Conservation (phyloP, 495 filamentous ascomycete species). For the Lentithecium fluviatile region DNA sequence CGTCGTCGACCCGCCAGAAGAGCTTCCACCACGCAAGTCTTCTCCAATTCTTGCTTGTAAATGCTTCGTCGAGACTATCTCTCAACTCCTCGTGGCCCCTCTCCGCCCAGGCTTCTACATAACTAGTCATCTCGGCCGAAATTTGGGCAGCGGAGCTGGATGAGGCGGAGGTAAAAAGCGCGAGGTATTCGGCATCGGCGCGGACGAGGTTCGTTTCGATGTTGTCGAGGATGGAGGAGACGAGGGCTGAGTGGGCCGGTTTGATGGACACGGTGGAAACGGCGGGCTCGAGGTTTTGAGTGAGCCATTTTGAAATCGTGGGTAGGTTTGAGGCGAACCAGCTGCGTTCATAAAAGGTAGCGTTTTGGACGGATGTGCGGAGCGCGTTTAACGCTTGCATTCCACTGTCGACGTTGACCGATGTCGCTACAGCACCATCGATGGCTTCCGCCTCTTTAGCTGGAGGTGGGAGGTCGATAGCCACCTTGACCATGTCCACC, state of each 20-base stretch:
- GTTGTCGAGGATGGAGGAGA: constrained; percentile 63
- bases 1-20: constrained; percentile 90
- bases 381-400: constrained; percentile 62
- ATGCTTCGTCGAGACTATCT: constrained; percentile 70
- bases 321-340: constrained; percentile 73
- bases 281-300: constrained; percentile 42
- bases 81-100: constrained; percentile 79
- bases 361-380: constrained; percentile 65
- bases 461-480: constrained; percentile 52
- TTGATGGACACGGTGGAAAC: constrained; percentile 52
- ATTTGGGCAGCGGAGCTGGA: constrained; percentile 45
- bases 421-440: constrained; percentile 36
- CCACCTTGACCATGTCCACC: constrained; percentile 52
- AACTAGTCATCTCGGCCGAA: constrained; percentile 49
- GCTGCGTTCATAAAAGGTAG: constrained; percentile 64
- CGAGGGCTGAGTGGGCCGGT: constrained; percentile 60
- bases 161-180: constrained; percentile 38
- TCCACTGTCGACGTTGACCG: constrained; percentile 57
- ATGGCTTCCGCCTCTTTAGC: constrained; percentile 38
- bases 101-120: constrained; percentile 71
- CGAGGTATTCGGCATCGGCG: constrained; percentile 49
- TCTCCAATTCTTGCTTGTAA: constrained; percentile 67
- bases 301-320: constrained; percentile 66
- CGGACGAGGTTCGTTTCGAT: constrained; percentile 54
- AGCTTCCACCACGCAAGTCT: constrained; percentile 91